phyloP scores from a whole-genome alignment of 495 filamentous ascomycete species.

The Penicillium arizonense region DNA sequence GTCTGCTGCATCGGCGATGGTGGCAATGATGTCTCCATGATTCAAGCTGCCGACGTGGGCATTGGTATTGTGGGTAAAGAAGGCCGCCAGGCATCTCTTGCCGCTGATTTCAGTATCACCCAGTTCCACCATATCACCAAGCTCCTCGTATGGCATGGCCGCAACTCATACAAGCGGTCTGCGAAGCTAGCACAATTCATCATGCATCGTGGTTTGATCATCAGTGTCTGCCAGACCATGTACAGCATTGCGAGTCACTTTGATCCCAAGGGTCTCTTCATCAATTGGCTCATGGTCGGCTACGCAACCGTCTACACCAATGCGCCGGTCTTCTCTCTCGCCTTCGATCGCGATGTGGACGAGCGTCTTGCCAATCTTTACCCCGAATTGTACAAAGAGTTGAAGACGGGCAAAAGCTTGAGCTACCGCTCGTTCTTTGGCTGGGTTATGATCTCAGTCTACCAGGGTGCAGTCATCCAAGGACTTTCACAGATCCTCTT shows the following conservation, averaged over 20 bases:
- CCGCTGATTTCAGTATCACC: constrained; percentile 92
- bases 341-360: constrained; percentile 93
- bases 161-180: constrained; percentile 93
- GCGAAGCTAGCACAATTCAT: constrained; percentile 98
- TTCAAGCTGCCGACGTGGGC: constrained; percentile 95
- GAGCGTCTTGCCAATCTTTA: constrained; percentile 91
- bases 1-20: constrained; percentile 97
- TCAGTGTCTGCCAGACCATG: constrained; percentile 93
- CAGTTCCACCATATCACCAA: constrained; percentile 97
- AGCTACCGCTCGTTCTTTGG: constrained; percentile 93
- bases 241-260: constrained; percentile 90
- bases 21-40: constrained; percentile 99
- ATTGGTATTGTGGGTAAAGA: constrained; percentile 99
- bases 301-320: constrained; percentile 98
- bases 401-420: constrained; percentile 79
- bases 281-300: constrained; percentile 95
- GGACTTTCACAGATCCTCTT: constrained; percentile 86
- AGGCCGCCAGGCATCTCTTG: constrained; percentile 89
- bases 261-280: constrained; percentile 91
- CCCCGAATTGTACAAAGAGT: constrained; percentile 94
- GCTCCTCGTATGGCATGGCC: constrained; percentile 94
- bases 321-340: constrained; percentile 90
- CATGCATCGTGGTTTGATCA: constrained; percentile 94
- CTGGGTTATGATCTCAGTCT: constrained; percentile 94
- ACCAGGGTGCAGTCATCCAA: constrained; percentile 94